Evolutionary conservation across 2,329 filamentous ascomycete genomes (phyloP).

Genomic region (Trichoderma sp.): DNA sequence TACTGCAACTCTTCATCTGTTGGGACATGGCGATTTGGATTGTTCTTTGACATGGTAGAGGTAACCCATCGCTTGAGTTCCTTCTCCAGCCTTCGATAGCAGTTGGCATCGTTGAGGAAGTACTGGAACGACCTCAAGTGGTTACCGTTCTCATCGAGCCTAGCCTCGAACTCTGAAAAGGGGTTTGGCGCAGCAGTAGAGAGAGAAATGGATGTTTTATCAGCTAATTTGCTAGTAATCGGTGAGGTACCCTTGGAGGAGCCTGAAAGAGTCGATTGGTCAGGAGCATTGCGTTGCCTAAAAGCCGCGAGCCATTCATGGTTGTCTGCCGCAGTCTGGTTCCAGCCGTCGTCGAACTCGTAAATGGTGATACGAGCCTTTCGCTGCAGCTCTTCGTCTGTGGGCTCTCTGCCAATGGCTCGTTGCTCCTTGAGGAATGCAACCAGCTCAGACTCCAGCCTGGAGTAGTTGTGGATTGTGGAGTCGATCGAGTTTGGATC

Average conservation of each 20-base stretch:
- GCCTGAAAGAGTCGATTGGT: not conserved
- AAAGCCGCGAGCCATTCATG: constrained; percentile 55
- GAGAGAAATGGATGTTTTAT: not conserved
- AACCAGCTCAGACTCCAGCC: constrained; percentile 57
- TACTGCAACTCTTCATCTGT: constrained; percentile 64
- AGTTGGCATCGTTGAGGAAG: constrained; percentile 62
- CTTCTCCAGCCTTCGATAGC: constrained; percentile 56
- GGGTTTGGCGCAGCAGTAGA: not conserved
- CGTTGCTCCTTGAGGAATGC: constrained; percentile 52
- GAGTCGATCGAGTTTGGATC: constrained; percentile 59
- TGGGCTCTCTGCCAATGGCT: constrained; percentile 48
- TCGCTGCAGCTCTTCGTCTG: constrained; percentile 56
- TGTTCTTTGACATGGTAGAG: constrained; percentile 58
- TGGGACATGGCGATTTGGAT: constrained; percentile 60
- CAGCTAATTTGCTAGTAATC: not conserved
- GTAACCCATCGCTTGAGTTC: constrained; percentile 56
- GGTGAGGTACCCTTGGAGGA: not conserved
- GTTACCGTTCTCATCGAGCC: constrained; percentile 16
- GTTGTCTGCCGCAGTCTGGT: constrained; percentile 63
- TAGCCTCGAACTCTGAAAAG: constrained; percentile 1
- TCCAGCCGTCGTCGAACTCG: constrained; percentile 63
- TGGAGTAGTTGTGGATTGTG: constrained; percentile 59
- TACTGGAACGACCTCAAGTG: constrained; percentile 35
- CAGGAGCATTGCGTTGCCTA: constrained; percentile 46
- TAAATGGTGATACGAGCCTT: constrained; percentile 64